phyloP scores from a whole-genome alignment of 805 yeast species.

The Suhomyces sp. region DNA sequence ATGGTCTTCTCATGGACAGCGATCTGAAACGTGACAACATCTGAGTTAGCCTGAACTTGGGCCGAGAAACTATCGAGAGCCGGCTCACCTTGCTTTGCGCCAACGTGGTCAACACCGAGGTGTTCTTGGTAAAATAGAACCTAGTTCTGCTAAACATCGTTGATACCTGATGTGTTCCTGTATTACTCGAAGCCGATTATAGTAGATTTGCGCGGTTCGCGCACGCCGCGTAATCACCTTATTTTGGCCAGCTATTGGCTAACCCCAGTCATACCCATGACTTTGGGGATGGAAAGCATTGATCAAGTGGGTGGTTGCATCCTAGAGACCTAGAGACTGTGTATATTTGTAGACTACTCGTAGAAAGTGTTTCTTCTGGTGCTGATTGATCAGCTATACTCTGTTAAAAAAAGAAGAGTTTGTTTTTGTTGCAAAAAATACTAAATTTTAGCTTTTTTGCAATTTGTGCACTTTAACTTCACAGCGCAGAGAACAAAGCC shows the following conservation, averaged over 20 bases:
- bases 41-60: slow-evolving; percentile 1
- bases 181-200: background rate
- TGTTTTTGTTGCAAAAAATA: background rate
- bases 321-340: background rate
- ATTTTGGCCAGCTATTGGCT: background rate
- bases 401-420: background rate
- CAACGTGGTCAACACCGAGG: slow-evolving; percentile 40
- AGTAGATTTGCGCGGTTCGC: background rate
- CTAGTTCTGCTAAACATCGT: slow-evolving; percentile 46
- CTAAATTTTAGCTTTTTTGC: background rate
- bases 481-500: background rate
- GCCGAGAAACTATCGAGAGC: slow-evolving; percentile 15
- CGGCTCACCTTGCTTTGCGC: slow-evolving; percentile 19
- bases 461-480: background rate
- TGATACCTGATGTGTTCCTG: background rate
- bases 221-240: background rate
- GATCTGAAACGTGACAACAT: background rate
- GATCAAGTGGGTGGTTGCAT: background rate
- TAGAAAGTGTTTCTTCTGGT: background rate
- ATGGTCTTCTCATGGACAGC: background rate
- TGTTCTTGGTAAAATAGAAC: slow-evolving; percentile 58
- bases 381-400: background rate
- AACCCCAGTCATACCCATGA: background rate
- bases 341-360: background rate
- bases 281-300: background rate